Evolutionary conservation across 2,329 filamentous ascomycete species (phyloP).

Genomic region (Lachnellula occidentalis): DNA sequence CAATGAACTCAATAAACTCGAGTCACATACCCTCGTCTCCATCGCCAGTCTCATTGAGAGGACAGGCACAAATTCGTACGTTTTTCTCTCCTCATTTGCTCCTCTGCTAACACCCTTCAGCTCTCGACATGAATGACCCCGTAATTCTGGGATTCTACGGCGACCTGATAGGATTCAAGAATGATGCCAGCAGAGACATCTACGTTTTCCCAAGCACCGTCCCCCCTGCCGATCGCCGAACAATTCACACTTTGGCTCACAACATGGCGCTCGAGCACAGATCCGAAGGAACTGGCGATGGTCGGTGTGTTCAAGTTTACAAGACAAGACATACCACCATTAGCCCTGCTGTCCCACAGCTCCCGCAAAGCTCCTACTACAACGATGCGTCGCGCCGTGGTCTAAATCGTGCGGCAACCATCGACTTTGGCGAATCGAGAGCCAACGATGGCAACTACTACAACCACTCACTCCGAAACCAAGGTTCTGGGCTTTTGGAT

Average conservation of each 20-base stretch:
- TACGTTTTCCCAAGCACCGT: conserved; percentile 79
- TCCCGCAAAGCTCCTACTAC: conserved; percentile 45
- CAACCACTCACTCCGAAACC: conserved; percentile 72
- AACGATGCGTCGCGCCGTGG: conserved; percentile 69
- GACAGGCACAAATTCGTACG: conserved; percentile 15
- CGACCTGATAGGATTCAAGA: conserved; percentile 83
- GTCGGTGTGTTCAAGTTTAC: conserved; percentile 86
- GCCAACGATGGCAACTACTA: conserved; percentile 60
- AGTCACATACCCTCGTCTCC: conserved; percentile 49
- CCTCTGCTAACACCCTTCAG: conserved; percentile 15
- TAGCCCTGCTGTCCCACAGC: conserved; percentile 36
- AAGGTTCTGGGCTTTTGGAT: conserved; percentile 75
- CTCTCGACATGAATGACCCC: conserved; percentile 88
- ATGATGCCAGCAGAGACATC: conserved; percentile 69
- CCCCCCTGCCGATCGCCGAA: conserved; percentile 77
- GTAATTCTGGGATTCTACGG: conserved; percentile 84
- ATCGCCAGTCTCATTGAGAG: conserved; percentile 30
- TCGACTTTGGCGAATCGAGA: conserved; percentile 83
- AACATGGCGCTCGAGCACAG: conserved; percentile 89
- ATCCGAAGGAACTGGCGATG: conserved; percentile 82
- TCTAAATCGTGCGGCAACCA: conserved; percentile 90
- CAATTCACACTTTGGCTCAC: conserved; percentile 90
- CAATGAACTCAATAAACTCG: conserved; percentile 66
- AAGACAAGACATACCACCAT: conserved; percentile 46
- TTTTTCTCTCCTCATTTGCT: conserved; percentile 1